Evolutionary conservation across 192 early-diverging fungal genomes (phyloP).

Genomic region (Coemansia sp.): DNA sequence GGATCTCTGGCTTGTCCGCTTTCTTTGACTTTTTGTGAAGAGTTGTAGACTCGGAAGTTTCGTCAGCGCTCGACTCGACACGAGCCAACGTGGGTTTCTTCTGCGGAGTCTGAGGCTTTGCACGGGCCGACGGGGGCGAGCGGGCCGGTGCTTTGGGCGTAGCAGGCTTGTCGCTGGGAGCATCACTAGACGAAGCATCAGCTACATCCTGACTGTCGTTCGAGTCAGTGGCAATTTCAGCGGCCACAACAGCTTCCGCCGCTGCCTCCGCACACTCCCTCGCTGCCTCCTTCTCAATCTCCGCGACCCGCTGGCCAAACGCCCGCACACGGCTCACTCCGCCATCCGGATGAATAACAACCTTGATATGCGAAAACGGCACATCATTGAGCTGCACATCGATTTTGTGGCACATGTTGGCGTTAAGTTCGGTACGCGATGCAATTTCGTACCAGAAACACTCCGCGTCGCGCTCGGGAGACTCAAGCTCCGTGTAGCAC

Average conservation of each 20-base stretch:
- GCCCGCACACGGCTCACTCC: constrained; percentile 80
- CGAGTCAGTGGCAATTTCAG: constrained; percentile 29
- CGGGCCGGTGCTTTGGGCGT: too few species aligned
- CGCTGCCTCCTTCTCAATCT: constrained; percentile 51
- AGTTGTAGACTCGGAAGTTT: background rate
- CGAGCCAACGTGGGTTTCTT: background rate
- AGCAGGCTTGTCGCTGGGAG: too few species aligned
- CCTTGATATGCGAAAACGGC: constrained; percentile 63
- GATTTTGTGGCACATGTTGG: constrained; percentile 63
- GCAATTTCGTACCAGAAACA: constrained; percentile 69
- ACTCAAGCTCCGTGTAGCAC: constrained; percentile 52
- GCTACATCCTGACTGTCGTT: too few species aligned
- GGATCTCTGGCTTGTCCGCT: constrained; percentile 16
- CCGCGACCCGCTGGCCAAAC: constrained; percentile 63
- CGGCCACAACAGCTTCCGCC: constrained; percentile 43
- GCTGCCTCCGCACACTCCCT: constrained; percentile 49
- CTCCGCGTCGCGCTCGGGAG: constrained; percentile 53
- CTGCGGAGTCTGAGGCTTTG: constrained; percentile 1
- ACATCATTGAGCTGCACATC: constrained; percentile 59
- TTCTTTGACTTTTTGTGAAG: constrained; percentile 25
- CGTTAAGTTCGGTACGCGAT: constrained; percentile 47
- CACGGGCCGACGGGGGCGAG: background rate
- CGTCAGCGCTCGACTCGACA: constrained; percentile 11
- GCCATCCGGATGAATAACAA: constrained; percentile 82
- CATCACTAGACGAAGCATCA: too few species aligned